Evolutionary conservation across 2,329 filamentous ascomycete genomes (phyloP).

Genomic region (Sclerotiophoma versabilis): DNA sequence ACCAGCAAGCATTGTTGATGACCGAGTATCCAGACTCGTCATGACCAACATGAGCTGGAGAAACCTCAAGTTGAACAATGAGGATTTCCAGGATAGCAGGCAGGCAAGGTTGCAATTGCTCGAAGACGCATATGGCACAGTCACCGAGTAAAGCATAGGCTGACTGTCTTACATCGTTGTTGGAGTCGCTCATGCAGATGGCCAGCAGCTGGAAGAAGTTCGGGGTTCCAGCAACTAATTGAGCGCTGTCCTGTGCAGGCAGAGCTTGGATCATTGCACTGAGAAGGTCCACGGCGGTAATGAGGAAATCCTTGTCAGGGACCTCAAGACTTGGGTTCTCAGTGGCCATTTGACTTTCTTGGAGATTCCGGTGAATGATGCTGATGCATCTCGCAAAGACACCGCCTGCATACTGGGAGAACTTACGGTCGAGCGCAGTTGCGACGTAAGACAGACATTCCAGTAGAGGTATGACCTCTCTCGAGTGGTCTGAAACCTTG

Average conservation of each 20-base stretch:
- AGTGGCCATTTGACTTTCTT: conserved; percentile 75
- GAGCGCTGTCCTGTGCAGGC: conserved; percentile 73
- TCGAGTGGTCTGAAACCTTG: conserved; percentile 83
- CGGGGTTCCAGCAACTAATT: conserved; percentile 76
- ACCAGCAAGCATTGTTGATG: conserved; percentile 98
- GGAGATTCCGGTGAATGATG: conserved; percentile 90
- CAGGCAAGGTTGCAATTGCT: conserved; percentile 77
- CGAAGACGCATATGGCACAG: conserved; percentile 90
- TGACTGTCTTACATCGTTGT: conserved; percentile 94
- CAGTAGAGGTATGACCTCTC: conserved; percentile 92
- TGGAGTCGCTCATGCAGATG: conserved; percentile 89
- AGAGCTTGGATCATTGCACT: conserved; percentile 94
- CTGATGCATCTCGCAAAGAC: conserved; percentile 89
- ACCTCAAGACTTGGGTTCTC: conserved; percentile 73
- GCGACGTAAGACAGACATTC: conserved; percentile 96
- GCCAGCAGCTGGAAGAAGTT: conserved; percentile 89
- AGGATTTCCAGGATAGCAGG: conserved; percentile 78
- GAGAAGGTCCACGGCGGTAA: conserved; percentile 91
- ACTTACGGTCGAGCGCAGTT: conserved; percentile 80
- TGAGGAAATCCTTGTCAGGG: conserved; percentile 95
- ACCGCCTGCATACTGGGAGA: conserved; percentile 82
- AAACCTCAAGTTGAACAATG: conserved; percentile 84
- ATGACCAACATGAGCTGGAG: conserved; percentile 73
- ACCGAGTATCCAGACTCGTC: conserved; percentile 88
- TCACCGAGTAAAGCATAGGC: conserved; percentile 94